Conservation (phyloP, 345 rosid genomes). For the Citrus unshiu region DNA sequence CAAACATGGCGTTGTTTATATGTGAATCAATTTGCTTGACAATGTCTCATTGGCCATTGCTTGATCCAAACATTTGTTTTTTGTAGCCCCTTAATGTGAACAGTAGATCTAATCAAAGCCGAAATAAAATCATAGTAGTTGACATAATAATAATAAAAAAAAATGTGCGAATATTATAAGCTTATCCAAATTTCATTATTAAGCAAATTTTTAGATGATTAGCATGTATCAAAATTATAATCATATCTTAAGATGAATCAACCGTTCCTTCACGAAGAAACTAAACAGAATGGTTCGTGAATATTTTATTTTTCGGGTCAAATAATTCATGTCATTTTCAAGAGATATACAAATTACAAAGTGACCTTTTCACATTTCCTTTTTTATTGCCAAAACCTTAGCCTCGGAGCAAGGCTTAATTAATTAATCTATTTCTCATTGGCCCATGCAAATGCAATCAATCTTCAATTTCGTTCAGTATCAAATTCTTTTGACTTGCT, state of each 20-base stretch:
- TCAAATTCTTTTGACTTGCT: neutral
- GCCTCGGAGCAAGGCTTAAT: slow-evolving; percentile 3
- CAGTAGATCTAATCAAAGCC: too few relatives aligned
- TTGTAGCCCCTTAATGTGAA: too few relatives aligned
- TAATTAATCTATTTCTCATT: neutral
- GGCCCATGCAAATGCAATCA: slow-evolving; percentile 3
- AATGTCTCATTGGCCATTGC: too few relatives aligned
- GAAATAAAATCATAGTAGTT: too few relatives aligned
- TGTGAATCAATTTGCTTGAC: too few relatives aligned
- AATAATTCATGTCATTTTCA: neutral
- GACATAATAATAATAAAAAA: too few relatives aligned
- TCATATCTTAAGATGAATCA: neutral
- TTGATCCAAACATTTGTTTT: too few relatives aligned
- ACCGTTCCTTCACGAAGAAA: neutral
- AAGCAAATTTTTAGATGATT: too few relatives aligned
- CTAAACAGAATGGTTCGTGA: neutral
- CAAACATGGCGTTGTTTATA: too few relatives aligned
- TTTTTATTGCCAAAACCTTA: neutral
- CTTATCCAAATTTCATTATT: too few relatives aligned
- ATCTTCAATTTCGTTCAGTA: neutral
- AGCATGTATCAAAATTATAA: neutral
- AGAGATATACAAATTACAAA: neutral
- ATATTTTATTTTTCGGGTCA: neutral
- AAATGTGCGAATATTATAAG: too few relatives aligned
- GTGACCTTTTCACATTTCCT: neutral